Base-by-base conservation (phyloP, 495 filamentous ascomycete genomes). In the Lophium mytilinum region DNA sequence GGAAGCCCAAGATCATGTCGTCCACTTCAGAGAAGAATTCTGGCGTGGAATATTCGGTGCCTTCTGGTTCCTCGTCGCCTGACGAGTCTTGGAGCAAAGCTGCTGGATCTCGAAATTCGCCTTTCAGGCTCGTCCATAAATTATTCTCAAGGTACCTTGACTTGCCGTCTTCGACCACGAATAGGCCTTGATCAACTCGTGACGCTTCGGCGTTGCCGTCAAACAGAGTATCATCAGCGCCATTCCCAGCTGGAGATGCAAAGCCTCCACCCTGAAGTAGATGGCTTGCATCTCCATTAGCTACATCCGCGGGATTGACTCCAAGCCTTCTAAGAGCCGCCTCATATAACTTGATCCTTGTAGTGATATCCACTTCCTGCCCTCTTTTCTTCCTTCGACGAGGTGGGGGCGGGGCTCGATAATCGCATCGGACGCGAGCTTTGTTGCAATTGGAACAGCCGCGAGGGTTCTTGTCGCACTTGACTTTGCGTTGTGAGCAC, bases 401-500 rank as follows among this genome's bases (percentile, higher is more conserved):
- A 19, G 56, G 61, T 5, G 56, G 57, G 21, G 57, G 57, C 6
- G 61, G 61, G 3, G 61, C 53, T 33, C 59, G 59, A 50, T 64
- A 64, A 18, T 57, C 54, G 53, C 61, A 64, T 19, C 37, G 17
- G 14, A 57, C 61, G 30, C 61, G 61, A 11, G 61, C 53, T 52
- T 57, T 60, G 9, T 52, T 50, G 42, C 61, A 64, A 18, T 60
- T 57, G 9, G 30, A 24, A 30, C 61, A 64, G 4, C 61, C 61
- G 4, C 53, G 15, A 14, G 61, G 57, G 14, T 18, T 34, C 42
- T 64, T 64, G 39, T 64, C 61, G 45, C 61, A 64, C 60, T 60
- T 60, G 53, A 64, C 61, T 46, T 64, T 64, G 9, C 61, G 52
- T 33, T 60, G 57, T 12, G 61, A 52, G 37, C 61, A 64, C 11